These are phyloP conservation scores for Moniliella sp. DNA, from an alignment of 1,284 basidiomycete species.

Conservation along the genomic window DNA sequence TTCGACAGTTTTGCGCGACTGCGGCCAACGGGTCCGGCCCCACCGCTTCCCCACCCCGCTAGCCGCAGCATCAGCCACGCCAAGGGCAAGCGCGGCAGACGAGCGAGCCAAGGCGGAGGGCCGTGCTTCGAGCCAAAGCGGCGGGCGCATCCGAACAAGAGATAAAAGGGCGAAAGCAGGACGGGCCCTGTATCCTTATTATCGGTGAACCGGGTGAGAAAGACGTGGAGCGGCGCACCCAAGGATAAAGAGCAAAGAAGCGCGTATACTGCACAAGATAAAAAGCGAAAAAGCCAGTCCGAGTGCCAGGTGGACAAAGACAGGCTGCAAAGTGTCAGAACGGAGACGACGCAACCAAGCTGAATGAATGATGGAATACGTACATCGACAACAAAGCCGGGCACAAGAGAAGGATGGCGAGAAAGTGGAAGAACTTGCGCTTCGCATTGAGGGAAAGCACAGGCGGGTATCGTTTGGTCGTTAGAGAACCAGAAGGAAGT, in stretches of 20 bases:
- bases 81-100: constrained; percentile 61
- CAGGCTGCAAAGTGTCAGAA: constrained; percentile 51
- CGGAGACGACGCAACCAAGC: too few relatives aligned
- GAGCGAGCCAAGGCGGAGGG: constrained; percentile 45
- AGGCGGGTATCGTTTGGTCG: too few relatives aligned
- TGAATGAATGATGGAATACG: constrained; percentile 28
- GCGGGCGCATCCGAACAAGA: constrained; percentile 78
- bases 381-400: constrained; percentile 74
- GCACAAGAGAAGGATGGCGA: constrained; percentile 90
- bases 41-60: constrained; percentile 70
- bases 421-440: constrained; percentile 85
- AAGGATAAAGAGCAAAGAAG: constrained; percentile 96
- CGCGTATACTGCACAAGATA: constrained; percentile 36
- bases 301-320: constrained; percentile 81
- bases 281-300: constrained; percentile 41
- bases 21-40: constrained; percentile 63
- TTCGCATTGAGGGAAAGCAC: constrained; percentile 76
- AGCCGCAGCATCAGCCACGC: constrained; percentile 79
- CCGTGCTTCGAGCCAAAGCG: constrained; percentile 74
- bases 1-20: constrained; percentile 69
- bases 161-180: constrained; percentile 86
- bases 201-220: constrained; percentile 81
- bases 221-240: constrained; percentile 75
- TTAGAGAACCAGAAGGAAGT: too few relatives aligned
- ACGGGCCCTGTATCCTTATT: constrained; percentile 83